These are phyloP conservation scores for Vigna mungo DNA, from an alignment of 306 rosid genomes.

Conservation along the genomic window DNA sequence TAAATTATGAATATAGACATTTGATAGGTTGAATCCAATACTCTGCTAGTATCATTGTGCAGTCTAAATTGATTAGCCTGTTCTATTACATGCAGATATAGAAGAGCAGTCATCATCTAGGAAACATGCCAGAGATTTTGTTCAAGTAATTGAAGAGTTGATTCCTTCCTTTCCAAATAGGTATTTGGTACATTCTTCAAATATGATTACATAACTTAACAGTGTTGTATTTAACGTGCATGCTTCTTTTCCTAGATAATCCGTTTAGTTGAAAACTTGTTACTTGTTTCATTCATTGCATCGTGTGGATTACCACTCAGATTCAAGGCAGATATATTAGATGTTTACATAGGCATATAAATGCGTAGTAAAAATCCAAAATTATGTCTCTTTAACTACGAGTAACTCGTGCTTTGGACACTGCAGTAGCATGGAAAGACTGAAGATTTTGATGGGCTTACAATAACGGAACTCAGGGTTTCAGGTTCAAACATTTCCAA, in stretches of 20 bases:
- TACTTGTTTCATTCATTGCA: conserved; percentile 14
- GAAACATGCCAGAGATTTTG: conserved; percentile 41
- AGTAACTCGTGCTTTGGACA: conserved; percentile 31
- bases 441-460: conserved; percentile 59
- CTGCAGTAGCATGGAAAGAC: conserved; percentile 65
- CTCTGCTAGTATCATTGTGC: neutral
- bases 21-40: neutral
- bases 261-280: conserved; percentile 10
- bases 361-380: neutral
- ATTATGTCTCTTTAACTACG: conserved; percentile 1
- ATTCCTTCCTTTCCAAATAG: conserved; percentile 62
- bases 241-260: conserved; percentile 25
- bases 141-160: conserved; percentile 57
- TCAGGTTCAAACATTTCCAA: conserved; percentile 33
- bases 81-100: conserved; percentile 43
- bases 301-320: conserved; percentile 15
- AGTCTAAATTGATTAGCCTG: conserved; percentile 13
- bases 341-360: conserved; percentile 5
- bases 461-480: conserved; percentile 33
- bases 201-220: neutral
- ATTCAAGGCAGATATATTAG: conserved; percentile 21
- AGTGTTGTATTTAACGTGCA: neutral
- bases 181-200: conserved; percentile 51
- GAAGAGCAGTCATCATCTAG: conserved; percentile 40
- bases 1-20: neutral